Percentiles rank a stretch among this genome's conserved stretches.
Conservation (phyloP, 257 asterid species). For the Nicotiana knightiana region DNA sequence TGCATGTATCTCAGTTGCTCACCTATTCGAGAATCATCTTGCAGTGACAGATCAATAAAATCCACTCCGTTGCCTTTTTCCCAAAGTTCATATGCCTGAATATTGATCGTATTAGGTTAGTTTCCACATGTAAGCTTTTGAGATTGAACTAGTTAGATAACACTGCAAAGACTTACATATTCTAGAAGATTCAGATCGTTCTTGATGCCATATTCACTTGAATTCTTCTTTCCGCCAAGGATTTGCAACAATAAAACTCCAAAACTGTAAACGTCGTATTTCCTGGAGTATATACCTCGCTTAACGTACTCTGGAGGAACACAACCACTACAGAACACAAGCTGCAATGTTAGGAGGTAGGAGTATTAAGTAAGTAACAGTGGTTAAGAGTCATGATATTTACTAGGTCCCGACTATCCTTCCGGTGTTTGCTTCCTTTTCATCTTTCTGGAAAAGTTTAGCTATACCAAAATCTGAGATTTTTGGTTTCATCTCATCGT, state of each 20-base stretch:
- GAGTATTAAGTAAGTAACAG: background rate
- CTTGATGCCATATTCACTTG: slow-evolving; percentile 22
- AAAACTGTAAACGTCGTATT: slow-evolving; percentile 38
- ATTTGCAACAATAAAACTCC: slow-evolving; percentile 37
- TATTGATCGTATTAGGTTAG: background rate
- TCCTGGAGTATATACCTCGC: slow-evolving; percentile 32
- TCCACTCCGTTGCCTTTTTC: slow-evolving; percentile 10
- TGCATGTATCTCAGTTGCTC: slow-evolving; percentile 27
- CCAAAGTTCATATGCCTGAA: slow-evolving; percentile 39
- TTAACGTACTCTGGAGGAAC: slow-evolving; percentile 40
- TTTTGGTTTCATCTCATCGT: slow-evolving; percentile 26
- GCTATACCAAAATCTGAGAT: slow-evolving; percentile 35
- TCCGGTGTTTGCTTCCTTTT: slow-evolving; percentile 25
- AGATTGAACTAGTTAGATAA: background rate
- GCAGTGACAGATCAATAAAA: slow-evolving; percentile 25
- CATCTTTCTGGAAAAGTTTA: slow-evolving; percentile 26
- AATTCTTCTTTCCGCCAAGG: slow-evolving; percentile 31
- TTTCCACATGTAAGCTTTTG: background rate
- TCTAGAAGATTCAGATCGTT: slow-evolving; percentile 26
- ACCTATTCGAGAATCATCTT: slow-evolving; percentile 15
- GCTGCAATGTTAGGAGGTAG: background rate
- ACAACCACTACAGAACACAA: slow-evolving; percentile 26
- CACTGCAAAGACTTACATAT: slow-evolving; percentile 16
- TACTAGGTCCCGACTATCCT: slow-evolving; percentile 38
- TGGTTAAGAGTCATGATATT: slow-evolving; percentile 4